Evolutionary conservation across 768 basidiomycete species (phyloP).

Genomic region (Tylopilus sp.): DNA sequence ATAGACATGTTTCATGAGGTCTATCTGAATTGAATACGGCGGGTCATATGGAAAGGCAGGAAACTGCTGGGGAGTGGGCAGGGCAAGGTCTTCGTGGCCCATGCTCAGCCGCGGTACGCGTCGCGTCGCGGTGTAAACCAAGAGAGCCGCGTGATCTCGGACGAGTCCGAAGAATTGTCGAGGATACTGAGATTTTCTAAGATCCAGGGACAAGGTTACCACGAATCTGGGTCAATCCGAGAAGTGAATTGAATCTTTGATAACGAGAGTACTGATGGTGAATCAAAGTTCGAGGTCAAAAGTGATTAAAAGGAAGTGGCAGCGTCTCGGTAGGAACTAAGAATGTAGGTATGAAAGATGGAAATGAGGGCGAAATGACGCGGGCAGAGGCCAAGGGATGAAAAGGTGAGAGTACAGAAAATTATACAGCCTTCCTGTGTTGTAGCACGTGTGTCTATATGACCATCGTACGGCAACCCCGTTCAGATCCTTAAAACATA

Average conservation of each 20-base stretch:
- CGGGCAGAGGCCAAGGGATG: slow-evolving; percentile 13
- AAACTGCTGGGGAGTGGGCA: slow-evolving; percentile 67
- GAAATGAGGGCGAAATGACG: slow-evolving; percentile 19
- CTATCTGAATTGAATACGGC: slow-evolving; percentile 81
- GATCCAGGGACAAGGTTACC: slow-evolving; percentile 9
- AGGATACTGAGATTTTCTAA: not conserved
- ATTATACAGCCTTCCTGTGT: slow-evolving; percentile 19
- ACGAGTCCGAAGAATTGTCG: not conserved
- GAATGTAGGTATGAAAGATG: slow-evolving; percentile 19
- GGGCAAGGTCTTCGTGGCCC: slow-evolving; percentile 21
- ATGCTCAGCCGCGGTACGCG: slow-evolving; percentile 6
- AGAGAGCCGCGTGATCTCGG: slow-evolving; percentile 11
- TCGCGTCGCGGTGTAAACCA: not conserved
- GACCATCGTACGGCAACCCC: slow-evolving; percentile 12
- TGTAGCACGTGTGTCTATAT: slow-evolving; percentile 12
- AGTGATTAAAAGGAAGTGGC: slow-evolving; percentile 26
- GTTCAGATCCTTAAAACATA: slow-evolving; percentile 2
- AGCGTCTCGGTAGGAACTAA: slow-evolving; percentile 22
- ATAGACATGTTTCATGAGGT: slow-evolving; percentile 89
- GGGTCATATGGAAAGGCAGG: slow-evolving; percentile 79
- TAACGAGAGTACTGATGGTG: not conserved
- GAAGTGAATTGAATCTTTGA: slow-evolving; percentile 9
- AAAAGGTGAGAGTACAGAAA: slow-evolving; percentile 22
- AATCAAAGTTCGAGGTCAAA: slow-evolving; percentile 17
- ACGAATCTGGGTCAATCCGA: slow-evolving; percentile 1